Evolutionary conservation across 257 asterid species (phyloP), one percentile per base, ranked within the genome.

Genomic region (Solanum ossicruentum): DNA sequence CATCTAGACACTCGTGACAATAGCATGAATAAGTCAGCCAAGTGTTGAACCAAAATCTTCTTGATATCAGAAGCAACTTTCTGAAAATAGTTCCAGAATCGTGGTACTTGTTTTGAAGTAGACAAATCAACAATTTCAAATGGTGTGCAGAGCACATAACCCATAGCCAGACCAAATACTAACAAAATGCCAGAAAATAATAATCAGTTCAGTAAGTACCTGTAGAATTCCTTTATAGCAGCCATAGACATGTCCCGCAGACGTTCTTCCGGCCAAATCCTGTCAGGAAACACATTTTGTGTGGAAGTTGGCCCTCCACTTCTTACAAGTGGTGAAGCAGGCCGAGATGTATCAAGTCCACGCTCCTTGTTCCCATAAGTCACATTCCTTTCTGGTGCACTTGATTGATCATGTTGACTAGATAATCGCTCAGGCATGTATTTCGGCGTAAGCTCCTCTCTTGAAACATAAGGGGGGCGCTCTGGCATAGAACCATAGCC

Each of bases 191-290:
- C 49, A 75, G 51, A 26, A 41, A 73, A 52, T 65, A 77, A 67
- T 13, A 43, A 82, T 39, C 60, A 66, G 36, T 81, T 58, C n/a
- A 45, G 66, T 84, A 39, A 57, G 85, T 89, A 94, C 99, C 97
- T 94, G 95, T 95, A 95, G 72, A 91, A 95, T 90, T 95, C 98
- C 88, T 87, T 93, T 79, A 95, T 93, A 63, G 98, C 85, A 87
- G 97, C 86, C 89, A 93, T 54, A 84, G 97, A 93, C 93, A 88
- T 93, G 80, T 92, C 93, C 20, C 80, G 89, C 89, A 94, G 81
- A 56, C 77, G 91, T 61, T 93, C 93, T 90, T 93, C 98, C 8
- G 94, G 63, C 89, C 75, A 88, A 72, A 81, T 91, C 86, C 83
- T 92, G 66, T 92, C 96, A 10, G 97, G 85, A 88, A 90, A 70